Conservation (phyloP, 106 monocot species). For the Allium fistulosum region DNA sequence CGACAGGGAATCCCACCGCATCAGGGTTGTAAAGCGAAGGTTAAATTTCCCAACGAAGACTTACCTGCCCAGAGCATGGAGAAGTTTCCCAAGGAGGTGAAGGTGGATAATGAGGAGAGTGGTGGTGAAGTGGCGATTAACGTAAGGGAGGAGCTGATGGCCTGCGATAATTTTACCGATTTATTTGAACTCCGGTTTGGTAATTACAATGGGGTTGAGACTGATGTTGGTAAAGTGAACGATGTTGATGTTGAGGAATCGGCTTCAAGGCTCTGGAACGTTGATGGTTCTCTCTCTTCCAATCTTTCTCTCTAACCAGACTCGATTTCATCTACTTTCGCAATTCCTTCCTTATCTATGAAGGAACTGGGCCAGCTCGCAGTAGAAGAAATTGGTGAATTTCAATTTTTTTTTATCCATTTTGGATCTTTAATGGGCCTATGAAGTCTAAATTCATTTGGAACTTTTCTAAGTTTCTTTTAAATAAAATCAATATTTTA, state of each 20-base stretch:
- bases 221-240: neutral
- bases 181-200: slow-evolving; percentile 7
- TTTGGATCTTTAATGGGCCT: too few relatives aligned
- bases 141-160: slow-evolving; percentile 21
- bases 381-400: too few relatives aligned
- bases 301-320: too few relatives aligned
- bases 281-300: slow-evolving; percentile 4
- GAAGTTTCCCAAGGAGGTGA: neutral
- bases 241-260: neutral
- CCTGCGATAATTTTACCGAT: slow-evolving; percentile 13
- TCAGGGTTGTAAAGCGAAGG: slow-evolving; percentile 31
- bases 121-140: neutral
- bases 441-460: too few relatives aligned
- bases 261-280: slow-evolving; percentile 8
- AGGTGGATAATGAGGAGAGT: neutral
- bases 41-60: slow-evolving; percentile 34
- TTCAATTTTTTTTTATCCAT: too few relatives aligned
- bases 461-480: too few relatives aligned
- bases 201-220: neutral
- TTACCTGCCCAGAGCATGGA: neutral
- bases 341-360: too few relatives aligned
- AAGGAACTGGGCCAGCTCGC: too few relatives aligned
- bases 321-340: too few relatives aligned
- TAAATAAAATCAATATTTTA: too few relatives aligned
- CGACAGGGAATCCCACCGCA: slow-evolving; percentile 31